Evolutionary conservation across 78 protist species (phyloP).

Genomic region (Protostelium mycophagum): DNA sequence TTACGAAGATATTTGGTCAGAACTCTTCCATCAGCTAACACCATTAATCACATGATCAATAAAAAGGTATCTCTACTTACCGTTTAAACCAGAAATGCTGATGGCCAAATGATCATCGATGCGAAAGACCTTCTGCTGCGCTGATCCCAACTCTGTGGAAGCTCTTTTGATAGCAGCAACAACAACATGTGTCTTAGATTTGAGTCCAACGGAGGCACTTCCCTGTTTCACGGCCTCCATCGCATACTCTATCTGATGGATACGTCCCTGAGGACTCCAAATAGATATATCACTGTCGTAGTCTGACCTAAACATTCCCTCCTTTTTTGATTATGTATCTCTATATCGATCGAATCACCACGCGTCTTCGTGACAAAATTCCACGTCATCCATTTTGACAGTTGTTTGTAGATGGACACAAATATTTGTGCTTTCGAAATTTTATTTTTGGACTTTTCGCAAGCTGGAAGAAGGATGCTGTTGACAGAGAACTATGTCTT

Average conservation of each 20-base stretch:
- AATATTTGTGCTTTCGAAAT: too few relatives aligned
- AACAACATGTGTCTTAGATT: slow-evolving; percentile 75
- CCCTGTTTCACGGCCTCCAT: slow-evolving; percentile 98
- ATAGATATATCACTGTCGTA: slow-evolving; percentile 88
- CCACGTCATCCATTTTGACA: background rate
- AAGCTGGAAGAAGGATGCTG: slow-evolving; percentile 3
- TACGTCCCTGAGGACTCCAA: slow-evolving; percentile 89
- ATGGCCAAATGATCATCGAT: slow-evolving; percentile 94
- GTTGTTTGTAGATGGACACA: too few relatives aligned
- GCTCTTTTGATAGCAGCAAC: slow-evolving; percentile 82
- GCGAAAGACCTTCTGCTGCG: slow-evolving; percentile 84
- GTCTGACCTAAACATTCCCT: slow-evolving; percentile 69
- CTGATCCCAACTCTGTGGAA: slow-evolving; percentile 82
- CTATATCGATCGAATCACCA: slow-evolving; percentile 6
- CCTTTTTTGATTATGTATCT: background rate
- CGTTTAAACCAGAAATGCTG: slow-evolving; percentile 90
- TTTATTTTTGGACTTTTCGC: too few relatives aligned
- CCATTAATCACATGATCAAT: background rate
- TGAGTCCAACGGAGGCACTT: slow-evolving; percentile 82
- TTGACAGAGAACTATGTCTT: slow-evolving; percentile 33
- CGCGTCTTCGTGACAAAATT: background rate
- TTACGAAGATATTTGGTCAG: slow-evolving; percentile 77
- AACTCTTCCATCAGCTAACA: slow-evolving; percentile 43
- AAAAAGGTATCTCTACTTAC: slow-evolving; percentile 68
- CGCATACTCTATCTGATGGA: slow-evolving; percentile 97